phyloP scores from a whole-genome alignment of 352 stramenopile species.

The Phytophthora lateralis region DNA sequence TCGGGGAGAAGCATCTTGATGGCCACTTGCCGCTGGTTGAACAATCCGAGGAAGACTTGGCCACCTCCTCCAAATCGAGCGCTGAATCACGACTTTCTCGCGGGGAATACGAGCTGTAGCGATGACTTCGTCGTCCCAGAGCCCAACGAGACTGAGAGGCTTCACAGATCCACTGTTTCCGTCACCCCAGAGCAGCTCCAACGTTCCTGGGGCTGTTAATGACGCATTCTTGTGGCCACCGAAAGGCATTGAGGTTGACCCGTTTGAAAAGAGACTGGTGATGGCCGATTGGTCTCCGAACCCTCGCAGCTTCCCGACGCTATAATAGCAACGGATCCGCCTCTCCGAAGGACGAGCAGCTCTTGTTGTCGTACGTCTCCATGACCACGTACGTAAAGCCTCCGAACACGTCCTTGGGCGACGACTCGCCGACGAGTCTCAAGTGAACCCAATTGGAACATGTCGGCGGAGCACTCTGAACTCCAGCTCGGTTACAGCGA shows the following conservation, averaged over 20 bases:
- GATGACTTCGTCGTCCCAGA: constrained; percentile 39
- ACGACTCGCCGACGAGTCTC: constrained; percentile 10
- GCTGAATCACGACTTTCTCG: constrained; percentile 30
- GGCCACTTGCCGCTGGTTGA: constrained; percentile 30
- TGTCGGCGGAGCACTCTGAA: constrained; percentile 16
- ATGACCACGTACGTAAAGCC: constrained; percentile 27
- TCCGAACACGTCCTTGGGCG: constrained; percentile 11
- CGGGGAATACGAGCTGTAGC: constrained; percentile 34
- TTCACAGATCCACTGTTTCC: background rate
- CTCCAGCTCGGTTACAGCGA: background rate
- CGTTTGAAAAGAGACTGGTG: constrained; percentile 23
- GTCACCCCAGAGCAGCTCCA: constrained; percentile 1
- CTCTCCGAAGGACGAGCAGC: constrained; percentile 14
- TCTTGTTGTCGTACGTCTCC: constrained; percentile 23
- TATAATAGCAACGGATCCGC: constrained; percentile 15
- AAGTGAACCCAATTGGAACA: constrained; percentile 14
- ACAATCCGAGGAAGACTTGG: constrained; percentile 34
- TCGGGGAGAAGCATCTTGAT: constrained; percentile 36
- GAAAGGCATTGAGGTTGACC: constrained; percentile 5
- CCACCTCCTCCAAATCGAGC: constrained; percentile 34
- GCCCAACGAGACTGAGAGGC: constrained; percentile 17
- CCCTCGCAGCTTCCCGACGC: constrained; percentile 18
- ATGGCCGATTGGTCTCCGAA: constrained; percentile 17
- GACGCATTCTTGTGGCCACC: constrained; percentile 1
- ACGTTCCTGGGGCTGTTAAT: constrained; percentile 3